Evolutionary conservation across 2,329 filamentous ascomycete species (phyloP), one percentile per base, ranked within the genome.

Genomic region (Arthroderma sp.): DNA sequence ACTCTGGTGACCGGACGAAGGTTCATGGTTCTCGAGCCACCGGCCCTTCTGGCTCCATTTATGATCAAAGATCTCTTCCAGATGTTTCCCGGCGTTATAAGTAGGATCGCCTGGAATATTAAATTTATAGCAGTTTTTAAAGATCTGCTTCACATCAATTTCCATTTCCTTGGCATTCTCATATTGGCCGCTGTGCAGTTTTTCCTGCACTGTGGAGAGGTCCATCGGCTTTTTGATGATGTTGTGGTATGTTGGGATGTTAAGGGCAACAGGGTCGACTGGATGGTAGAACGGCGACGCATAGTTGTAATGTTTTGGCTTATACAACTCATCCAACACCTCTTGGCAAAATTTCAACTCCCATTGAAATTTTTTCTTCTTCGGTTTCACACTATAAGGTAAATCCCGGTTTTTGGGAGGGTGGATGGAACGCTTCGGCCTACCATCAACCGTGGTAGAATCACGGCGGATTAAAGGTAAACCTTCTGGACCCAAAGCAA

Each of bases 191-290:
- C 72, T 71, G 53, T 82, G 78, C 36, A 95, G 72, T 64, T 93
- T 93, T 36, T 73, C 72, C 32, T 76, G 72, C 58, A 94, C 83
- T n/a, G 86, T 94, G 10, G 75, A 72, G 41, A 95, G 71, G 61
- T 98, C 89, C 89, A 96, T 98, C 0, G 91, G 91, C 60, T 88
- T 86, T 71, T 94, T 96, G 67, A 98, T 87, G 50, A 96, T 72
- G 56, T 83, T 86, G 61, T 91, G 86, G 61, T 98, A 98, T 27
- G 83, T 82, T 0, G 91, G 91, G 48, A 96, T 95, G 60, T 89
- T 87, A 44, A 96, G 70, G 0, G 88, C 89, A 32, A 96, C 88
- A 0, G 91, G 87, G 59, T 98, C 91, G 15, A 98, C 91, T 0
- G 91, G 84, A 5, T 75, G 68, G 55, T 86, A 68, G 68, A 98